Base-by-base conservation (phyloP, 306 rosid species). In the Sindora glabra region DNA sequence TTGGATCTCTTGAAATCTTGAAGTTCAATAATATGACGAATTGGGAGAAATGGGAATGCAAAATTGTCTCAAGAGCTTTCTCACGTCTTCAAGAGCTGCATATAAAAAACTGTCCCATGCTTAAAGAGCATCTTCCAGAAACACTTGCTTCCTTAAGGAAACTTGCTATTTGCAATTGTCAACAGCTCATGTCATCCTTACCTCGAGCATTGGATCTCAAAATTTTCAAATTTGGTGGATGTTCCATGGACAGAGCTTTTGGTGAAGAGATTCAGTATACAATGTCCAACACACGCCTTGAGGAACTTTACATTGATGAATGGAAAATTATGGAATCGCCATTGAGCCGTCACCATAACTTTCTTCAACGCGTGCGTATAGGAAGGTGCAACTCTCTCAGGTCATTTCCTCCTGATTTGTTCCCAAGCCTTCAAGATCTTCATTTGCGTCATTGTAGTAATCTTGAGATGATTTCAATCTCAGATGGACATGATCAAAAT, bases 401-500 rank as follows among this genome's bases (percentile, higher is more conserved):
- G 32, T 25, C 42, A 11, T 56, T 72, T 0, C 66, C 67, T 0
- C 47, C 64, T 1, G 2, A 61, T 33, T 37, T 67, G 1, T 41
- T 65, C 26, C 77, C 72, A 6, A 57, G 56, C 37, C 66, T 74
- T 8, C 1, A 10, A 0, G 0, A 0, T 3, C 40, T 67, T 6
- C 0, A 0, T 0, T 2, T 67, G 1, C 0, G 0, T 0, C 0
- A 1, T 2, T 67, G 74, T 46, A 2, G 6, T 3, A 38, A 67
- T 53, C 37, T 73, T 14, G 73, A 54, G 7, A 45, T 16, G 10
- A 5, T 36, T 15, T 37, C 18, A 0, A 6, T 60, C 4, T 8
- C 59, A 1, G 40, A 66, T 6, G 65, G 27, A 1, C 10, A 12
- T 23, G 14, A 17, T 0, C 47, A 39, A 15, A 13, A 39, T 10